Percentiles rank a stretch among this genome's conserved stretches.
Conservation (phyloP, 2,329 filamentous ascomycete species). For the Xylariomycetidae sp. region DNA sequence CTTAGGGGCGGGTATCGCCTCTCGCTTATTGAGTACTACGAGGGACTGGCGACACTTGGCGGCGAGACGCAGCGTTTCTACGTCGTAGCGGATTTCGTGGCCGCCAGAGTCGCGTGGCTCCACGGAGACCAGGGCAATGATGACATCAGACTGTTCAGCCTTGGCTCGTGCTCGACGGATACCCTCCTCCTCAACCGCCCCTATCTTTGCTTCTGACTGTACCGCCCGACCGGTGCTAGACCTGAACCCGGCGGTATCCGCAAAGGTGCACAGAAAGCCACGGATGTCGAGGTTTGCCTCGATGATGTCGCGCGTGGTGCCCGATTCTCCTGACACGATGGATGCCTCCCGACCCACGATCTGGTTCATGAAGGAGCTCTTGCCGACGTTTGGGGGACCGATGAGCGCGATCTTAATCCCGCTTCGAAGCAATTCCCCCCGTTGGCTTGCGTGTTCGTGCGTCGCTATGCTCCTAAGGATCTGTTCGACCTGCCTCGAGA, state of each 20-base stretch:
- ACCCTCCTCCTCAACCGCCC: slow-evolving; percentile 79
- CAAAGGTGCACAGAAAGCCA: slow-evolving; percentile 88
- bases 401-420: slow-evolving; percentile 84
- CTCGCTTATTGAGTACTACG: slow-evolving; percentile 60
- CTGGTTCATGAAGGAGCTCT: slow-evolving; percentile 87
- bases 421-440: slow-evolving; percentile 76
- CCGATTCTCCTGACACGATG: slow-evolving; percentile 89
- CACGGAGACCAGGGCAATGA: slow-evolving; percentile 75
- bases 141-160: slow-evolving; percentile 77
- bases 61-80: slow-evolving; percentile 52
- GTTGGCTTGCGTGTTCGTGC: slow-evolving; percentile 72
- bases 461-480: slow-evolving; percentile 60
- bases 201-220: slow-evolving; percentile 42
- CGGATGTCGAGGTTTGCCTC: slow-evolving; percentile 86
- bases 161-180: slow-evolving; percentile 81
- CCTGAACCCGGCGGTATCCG: slow-evolving; percentile 88
- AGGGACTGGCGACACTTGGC: slow-evolving; percentile 43
- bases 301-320: slow-evolving; percentile 90
- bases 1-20: slow-evolving; percentile 35
- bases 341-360: slow-evolving; percentile 90
- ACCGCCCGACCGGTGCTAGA: slow-evolving; percentile 26
- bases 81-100: slow-evolving; percentile 46
- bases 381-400: slow-evolving; percentile 90
- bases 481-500: slow-evolving; percentile 57
- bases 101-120: slow-evolving; percentile 41